Conservation (phyloP, 208 protist genomes). For the Tritrichomonas foetus region DNA sequence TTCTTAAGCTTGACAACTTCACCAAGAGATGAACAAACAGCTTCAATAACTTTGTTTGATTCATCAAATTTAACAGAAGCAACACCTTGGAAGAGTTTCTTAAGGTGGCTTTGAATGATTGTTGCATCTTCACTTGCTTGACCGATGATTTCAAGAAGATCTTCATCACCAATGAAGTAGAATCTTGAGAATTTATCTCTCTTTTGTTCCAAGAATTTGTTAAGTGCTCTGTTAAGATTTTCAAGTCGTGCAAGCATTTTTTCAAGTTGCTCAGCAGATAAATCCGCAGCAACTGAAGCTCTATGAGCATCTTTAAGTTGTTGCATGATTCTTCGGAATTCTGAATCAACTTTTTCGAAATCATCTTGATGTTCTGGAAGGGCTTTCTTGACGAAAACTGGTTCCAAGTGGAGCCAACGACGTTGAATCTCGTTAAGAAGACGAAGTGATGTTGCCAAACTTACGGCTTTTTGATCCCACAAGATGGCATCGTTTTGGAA, state of each 20-base stretch:
- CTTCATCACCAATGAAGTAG: conserved; percentile 98
- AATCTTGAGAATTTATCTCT: conserved; percentile 76
- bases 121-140: conserved; percentile 69
- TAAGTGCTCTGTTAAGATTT: conserved; percentile 86
- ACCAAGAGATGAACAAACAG: conserved; percentile 52
- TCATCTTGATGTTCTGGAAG: conserved; percentile 83
- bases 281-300: conserved; percentile 72
- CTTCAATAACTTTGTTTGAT: background rate
- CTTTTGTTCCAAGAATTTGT: conserved; percentile 93
- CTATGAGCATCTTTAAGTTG: conserved; percentile 65
- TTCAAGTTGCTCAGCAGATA: conserved; percentile 71
- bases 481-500: conserved; percentile 76
- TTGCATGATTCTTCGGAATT: conserved; percentile 83
- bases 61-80: conserved; percentile 75
- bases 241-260: conserved; percentile 86
- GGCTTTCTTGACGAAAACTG: conserved; percentile 88
- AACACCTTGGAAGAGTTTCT: conserved; percentile 94
- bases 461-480: conserved; percentile 78
- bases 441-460: conserved; percentile 76
- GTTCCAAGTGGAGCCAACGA: conserved; percentile 95
- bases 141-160: conserved; percentile 86
- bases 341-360: conserved; percentile 83
- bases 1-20: conserved; percentile 78
- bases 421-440: conserved; percentile 89
- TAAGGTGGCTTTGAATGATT: conserved; percentile 91